Base-by-base conservation (phyloP, 768 basidiomycete genomes). In the Xerocomus spinulosus region DNA sequence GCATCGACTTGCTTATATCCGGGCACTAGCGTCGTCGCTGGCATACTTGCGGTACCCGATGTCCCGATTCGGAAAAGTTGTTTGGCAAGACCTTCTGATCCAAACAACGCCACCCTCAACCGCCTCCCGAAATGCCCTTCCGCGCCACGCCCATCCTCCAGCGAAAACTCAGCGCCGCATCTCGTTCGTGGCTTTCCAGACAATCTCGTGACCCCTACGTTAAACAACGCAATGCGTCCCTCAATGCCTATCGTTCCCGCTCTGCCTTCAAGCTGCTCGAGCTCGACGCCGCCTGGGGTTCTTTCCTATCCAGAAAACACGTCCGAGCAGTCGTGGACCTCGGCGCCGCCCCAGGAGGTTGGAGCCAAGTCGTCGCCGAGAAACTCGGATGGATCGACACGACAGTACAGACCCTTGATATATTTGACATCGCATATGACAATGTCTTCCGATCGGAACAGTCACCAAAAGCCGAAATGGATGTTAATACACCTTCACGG, bases 261-360 rank as follows among this genome's bases (percentile, higher is more conserved):
- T 87, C 92, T 12, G 92, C 93, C 4, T 95, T 89, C 75, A 97
- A 97, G 70, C 81, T 97, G 14, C 66, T 92, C 49, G 87, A 93
- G 57, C 77, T 98, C 42, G 73, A 89, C 60, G 65, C 74, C 0
- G 70, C 73, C 30, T 81, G 73, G 64, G 74, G 74, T 10, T 50
- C 69, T 2, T 80, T 91, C 53, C 68, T 85, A 35, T 61, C 64
- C 15, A 67, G 74, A 37, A 63, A 68, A 21, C 74, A 85, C 45
- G 79, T 86, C 5, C 72, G 64, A 2, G 73, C 77, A 15, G 80
- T 95, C 0, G 81, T 94, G 1, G 94, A 96, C 66, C 78, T 96
- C 18, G 94, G 95, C 14, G 89, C 89, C 0, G 90, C 92, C 0
- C 95, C 94, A 0, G 93, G 93, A 0, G 92, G 92, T 0, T 98